Base-by-base conservation (phyloP, 1,139 yeast species). In the Suhomyces bolitotheri region DNA sequence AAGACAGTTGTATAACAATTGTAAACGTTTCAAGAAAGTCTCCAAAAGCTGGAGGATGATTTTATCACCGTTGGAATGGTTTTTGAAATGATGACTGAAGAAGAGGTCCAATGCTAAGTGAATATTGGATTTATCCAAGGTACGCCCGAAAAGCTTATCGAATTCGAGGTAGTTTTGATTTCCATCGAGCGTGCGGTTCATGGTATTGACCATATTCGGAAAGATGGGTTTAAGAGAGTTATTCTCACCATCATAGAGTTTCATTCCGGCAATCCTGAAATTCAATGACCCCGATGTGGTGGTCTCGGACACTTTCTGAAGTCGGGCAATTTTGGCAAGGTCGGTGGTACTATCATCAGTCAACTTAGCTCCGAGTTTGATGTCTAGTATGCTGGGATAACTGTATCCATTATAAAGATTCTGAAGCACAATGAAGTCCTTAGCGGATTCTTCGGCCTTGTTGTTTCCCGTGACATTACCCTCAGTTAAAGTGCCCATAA, bases 221-320 rank as follows among this genome's bases (percentile, higher is more conserved):
- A 45, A 50, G 4, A 47, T 21, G 1, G 41, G 40, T 2, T 34
- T 27, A 1, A 36, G 36, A 7, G 22, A 3, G 2, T 6, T 4
- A 8, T 20, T 11, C 9, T 29, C 16, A 7, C 50, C 53, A 29
- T 59, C 53, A 45, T 60, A 71, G 2, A 83, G 60, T 49, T 82
- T 82, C 95, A 92, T 86, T 0, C 98, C 98, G 48, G 97, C 90
- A 2, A 92, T 75, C 40, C 98, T 66, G 45, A 83, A 79, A 14
- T 78, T 73, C 13, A 86, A 64, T 2, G 81, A 62, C 0, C 97
- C 96, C 34, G 94, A 82, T 1, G 97, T 92, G 2, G 97, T 90
- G 0, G 66, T 45, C 1, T 61, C 54, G 27, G 94, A 74, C 0
- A 92, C 97, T 25, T 69, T 58, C 22, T 63, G 65, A 49, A 92